These are phyloP conservation scores for Mycothermus thermophilus DNA, from an alignment of 495 filamentous ascomycete species.

Conservation along the genomic window DNA sequence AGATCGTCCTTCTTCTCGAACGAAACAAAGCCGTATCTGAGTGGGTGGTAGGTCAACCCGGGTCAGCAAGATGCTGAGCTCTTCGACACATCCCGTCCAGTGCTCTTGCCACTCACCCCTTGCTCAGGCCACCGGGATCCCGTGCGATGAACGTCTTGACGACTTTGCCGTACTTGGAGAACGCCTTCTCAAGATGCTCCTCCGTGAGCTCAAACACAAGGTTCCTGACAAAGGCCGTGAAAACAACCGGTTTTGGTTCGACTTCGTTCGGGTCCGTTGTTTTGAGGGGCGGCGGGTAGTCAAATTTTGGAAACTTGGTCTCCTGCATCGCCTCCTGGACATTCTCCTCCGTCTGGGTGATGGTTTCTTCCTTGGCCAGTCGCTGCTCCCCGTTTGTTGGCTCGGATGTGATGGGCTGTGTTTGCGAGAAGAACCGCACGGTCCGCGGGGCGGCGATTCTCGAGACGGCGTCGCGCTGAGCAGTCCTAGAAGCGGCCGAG, in stretches of 20 bases:
- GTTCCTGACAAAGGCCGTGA: conserved; percentile 66
- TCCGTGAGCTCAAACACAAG: conserved; percentile 71
- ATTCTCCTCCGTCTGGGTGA: conserved; percentile 3
- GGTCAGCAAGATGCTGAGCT: background rate
- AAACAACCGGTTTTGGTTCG: background rate
- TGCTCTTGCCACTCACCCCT: conserved; percentile 55
- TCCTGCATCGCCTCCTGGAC: conserved; percentile 10
- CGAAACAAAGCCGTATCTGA: conserved; percentile 67
- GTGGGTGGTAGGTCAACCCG: background rate
- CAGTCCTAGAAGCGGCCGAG: conserved; percentile 14
- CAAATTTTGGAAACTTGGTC: background rate
- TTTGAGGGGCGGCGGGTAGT: too few relatives aligned
- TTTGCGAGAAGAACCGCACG: conserved; percentile 26
- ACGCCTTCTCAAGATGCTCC: conserved; percentile 52
- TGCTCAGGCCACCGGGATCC: conserved; percentile 67
- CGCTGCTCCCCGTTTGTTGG: too few relatives aligned
- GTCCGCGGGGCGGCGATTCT: conserved; percentile 13
- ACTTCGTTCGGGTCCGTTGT: background rate
- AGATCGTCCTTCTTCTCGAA: conserved; percentile 47
- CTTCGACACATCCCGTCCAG: background rate
- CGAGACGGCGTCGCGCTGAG: conserved; percentile 10
- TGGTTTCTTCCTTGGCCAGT: background rate
- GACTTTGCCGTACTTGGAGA: conserved; percentile 53
- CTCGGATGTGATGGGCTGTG: conserved; percentile 7
- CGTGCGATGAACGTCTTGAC: conserved; percentile 40